Conservation (phyloP, 2,329 filamentous ascomycete genomes). For the Intubia oerlemansii region DNA sequence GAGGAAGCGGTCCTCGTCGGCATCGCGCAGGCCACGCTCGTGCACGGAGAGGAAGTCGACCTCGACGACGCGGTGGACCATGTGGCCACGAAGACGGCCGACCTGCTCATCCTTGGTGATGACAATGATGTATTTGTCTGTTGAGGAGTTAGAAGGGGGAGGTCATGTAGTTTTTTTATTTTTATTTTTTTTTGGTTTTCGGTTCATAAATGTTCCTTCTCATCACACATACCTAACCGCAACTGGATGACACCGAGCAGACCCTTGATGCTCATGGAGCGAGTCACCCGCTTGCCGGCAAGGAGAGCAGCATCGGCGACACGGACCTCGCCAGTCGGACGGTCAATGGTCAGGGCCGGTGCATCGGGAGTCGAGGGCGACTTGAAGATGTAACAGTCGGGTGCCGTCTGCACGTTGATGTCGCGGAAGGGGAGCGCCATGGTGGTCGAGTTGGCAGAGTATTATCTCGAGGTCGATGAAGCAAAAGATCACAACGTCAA, state of each 20-base stretch:
- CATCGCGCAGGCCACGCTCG: conserved; percentile 76
- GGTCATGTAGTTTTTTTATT: too few species aligned
- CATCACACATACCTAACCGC: too few species aligned
- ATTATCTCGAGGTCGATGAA: too few species aligned
- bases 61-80: conserved; percentile 79
- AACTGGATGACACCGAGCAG: conserved; percentile 89
- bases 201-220: too few species aligned
- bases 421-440: conserved; percentile 59
- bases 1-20: conserved; percentile 86
- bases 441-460: too few species aligned
- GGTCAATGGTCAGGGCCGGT: conserved; percentile 70
- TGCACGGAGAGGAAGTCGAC: conserved; percentile 89
- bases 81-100: conserved; percentile 82
- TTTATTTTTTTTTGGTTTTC: too few species aligned
- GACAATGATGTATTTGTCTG: conserved; percentile 92
- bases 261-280: conserved; percentile 80
- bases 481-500: too few species aligned
- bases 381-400: conserved; percentile 87
- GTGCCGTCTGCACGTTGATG: conserved; percentile 86
- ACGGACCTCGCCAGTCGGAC: conserved; percentile 77
- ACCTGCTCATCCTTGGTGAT: conserved; percentile 88
- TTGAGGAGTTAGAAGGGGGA: too few species aligned
- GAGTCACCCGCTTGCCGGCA: conserved; percentile 46
- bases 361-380: conserved; percentile 85
- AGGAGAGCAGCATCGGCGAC: conserved; percentile 61